These are phyloP conservation scores for Oxytropis ochrocephala DNA, from an alignment of 306 rosid genomes.

Conservation along the genomic window DNA sequence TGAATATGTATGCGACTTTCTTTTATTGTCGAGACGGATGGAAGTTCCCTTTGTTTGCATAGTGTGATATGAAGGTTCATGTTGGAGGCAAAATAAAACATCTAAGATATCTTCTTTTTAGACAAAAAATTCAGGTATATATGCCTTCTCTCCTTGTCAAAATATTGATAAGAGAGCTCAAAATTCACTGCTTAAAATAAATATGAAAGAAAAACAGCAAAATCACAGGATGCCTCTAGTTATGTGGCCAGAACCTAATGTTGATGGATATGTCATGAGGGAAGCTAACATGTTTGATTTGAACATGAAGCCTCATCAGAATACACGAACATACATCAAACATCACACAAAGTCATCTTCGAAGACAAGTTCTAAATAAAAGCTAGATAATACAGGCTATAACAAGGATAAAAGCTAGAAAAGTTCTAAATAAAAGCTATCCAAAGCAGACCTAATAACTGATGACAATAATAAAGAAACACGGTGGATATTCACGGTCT, in stretches of 20 bases:
- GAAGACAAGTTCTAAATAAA: no score
- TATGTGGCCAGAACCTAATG: constrained; percentile 30
- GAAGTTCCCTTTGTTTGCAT: constrained; percentile 71
- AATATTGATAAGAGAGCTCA: no score
- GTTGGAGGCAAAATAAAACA: constrained; percentile 84
- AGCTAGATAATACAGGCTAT: no score
- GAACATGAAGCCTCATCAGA: constrained; percentile 69
- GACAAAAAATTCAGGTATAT: no score
- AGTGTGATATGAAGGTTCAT: constrained; percentile 76
- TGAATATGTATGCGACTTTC: constrained; percentile 51
- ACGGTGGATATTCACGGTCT: no score
- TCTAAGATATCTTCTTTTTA: constrained; percentile 76
- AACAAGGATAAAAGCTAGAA: no score
- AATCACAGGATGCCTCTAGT: constrained; percentile 38
- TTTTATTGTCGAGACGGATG: constrained; percentile 84
- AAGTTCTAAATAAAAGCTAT: no score
- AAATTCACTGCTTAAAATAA: no score
- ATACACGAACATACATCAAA: constrained; percentile 57
- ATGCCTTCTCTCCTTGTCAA: no score
- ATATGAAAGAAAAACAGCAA: constrained; percentile 37
- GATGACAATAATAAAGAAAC: no score
- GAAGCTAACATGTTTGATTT: constrained; percentile 62
- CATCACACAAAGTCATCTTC: no score
- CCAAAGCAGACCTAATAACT: no score
- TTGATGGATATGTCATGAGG: constrained; percentile 44